These are phyloP conservation scores for Suillus cothurnatus DNA, from an alignment of 768 basidiomycete genomes.

Conservation along the genomic window DNA sequence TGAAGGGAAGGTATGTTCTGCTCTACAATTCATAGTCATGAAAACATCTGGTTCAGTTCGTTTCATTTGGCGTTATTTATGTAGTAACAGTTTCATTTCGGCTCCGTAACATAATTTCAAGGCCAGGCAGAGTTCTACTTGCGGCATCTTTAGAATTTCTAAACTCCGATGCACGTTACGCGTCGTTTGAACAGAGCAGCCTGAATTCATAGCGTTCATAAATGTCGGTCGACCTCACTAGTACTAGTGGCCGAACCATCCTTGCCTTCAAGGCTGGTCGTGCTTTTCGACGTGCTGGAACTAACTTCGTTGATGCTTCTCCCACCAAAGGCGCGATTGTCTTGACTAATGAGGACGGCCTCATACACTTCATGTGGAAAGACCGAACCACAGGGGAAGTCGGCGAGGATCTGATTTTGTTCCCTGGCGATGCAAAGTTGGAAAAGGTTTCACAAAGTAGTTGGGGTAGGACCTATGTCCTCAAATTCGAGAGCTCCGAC, in stretches of 20 bases:
- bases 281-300: conserved; percentile 65
- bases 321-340: conserved; percentile 75
- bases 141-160: background rate
- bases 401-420: conserved; percentile 85
- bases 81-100: too few relatives aligned
- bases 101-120: too few relatives aligned
- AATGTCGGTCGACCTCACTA: conserved; percentile 23
- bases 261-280: conserved; percentile 71
- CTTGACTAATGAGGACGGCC: conserved; percentile 68
- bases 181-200: background rate
- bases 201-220: background rate
- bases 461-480: conserved; percentile 76
- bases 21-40: too few relatives aligned
- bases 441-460: conserved; percentile 67
- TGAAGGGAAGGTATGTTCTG: too few relatives aligned
- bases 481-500: conserved; percentile 90
- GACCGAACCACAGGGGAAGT: conserved; percentile 60
- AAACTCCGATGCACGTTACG: conserved; percentile 7
- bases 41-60: too few relatives aligned
- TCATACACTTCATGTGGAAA: conserved; percentile 82
- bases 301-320: conserved; percentile 67
- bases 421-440: conserved; percentile 85
- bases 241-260: conserved; percentile 25
- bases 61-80: too few relatives aligned
- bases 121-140: too few relatives aligned